Evolutionary conservation across 129 eudicot genomes (phyloP).

Genomic region (Helianthus tuberosus): DNA sequence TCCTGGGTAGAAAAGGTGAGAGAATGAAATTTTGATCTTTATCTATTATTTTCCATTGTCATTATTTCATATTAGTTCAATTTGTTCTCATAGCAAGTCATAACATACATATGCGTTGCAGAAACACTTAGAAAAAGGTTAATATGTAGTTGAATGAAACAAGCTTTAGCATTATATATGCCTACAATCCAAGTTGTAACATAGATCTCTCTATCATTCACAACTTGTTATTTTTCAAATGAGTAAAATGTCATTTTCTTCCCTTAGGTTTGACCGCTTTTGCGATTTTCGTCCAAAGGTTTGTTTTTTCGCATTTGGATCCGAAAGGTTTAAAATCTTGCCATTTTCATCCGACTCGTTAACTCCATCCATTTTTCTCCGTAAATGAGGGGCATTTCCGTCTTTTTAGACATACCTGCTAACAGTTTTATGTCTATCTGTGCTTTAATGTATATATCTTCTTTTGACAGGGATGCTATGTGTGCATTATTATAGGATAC

Average conservation of each 20-base stretch:
- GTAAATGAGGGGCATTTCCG: too few species aligned
- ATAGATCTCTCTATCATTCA: slow-evolving; percentile 3
- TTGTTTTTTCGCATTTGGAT: too few species aligned
- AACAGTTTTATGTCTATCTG: not conserved
- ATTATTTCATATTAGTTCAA: slow-evolving; percentile 6
- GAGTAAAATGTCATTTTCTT: not conserved
- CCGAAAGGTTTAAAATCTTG: too few species aligned
- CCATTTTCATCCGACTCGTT: not conserved
- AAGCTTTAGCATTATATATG: slow-evolving; percentile 7
- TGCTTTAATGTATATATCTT: slow-evolving; percentile 6
- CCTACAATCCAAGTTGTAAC: slow-evolving; percentile 5
- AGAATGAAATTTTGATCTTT: slow-evolving; percentile 4
- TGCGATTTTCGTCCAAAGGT: not conserved
- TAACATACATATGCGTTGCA: slow-evolving; percentile 5
- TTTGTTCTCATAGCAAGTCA: not conserved
- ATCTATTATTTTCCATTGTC: slow-evolving; percentile 15
- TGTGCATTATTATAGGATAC: slow-evolving; percentile 94
- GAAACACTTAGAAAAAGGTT: slow-evolving; percentile 4
- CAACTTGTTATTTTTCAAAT: slow-evolving; percentile 3
- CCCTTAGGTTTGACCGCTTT: not conserved
- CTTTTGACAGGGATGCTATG: slow-evolving; percentile 90
- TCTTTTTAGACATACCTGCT: not conserved
- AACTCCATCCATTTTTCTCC: too few species aligned
- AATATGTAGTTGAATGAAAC: not conserved
- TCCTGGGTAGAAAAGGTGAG: slow-evolving; percentile 98